phyloP scores from a whole-genome alignment of 768 basidiomycete species.

The Tylopilus vinaceipallidus region DNA sequence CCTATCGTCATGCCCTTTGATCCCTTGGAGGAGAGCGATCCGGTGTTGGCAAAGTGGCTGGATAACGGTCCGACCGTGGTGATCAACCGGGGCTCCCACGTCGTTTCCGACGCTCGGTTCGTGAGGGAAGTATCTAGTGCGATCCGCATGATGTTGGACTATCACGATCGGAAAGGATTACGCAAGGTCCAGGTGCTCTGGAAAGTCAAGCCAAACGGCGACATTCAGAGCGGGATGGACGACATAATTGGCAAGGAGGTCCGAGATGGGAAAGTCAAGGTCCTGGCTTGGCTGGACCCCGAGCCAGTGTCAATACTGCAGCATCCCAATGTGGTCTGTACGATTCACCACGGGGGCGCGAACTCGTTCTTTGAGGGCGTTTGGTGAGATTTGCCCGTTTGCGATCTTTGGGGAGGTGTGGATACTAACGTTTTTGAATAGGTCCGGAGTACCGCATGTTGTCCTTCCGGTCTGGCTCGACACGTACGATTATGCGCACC shows the following conservation, averaged over 20 bases:
- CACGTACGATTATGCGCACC: slow-evolving; percentile 6
- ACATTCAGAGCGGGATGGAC: background rate
- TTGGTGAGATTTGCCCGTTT: background rate
- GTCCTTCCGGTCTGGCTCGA: slow-evolving; percentile 15
- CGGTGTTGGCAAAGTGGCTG: background rate
- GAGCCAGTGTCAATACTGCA: slow-evolving; percentile 14
- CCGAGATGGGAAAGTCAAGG: slow-evolving; percentile 6
- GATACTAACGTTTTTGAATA: background rate
- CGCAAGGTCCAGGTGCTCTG: slow-evolving; percentile 23
- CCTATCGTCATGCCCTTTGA: slow-evolving; percentile 11
- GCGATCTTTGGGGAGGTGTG: too few relatives aligned
- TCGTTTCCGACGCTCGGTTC: background rate
- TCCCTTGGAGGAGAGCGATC: slow-evolving; percentile 7
- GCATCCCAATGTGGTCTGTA: background rate
- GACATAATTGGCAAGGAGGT: slow-evolving; percentile 7
- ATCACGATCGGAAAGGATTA: background rate
- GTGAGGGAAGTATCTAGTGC: slow-evolving; percentile 3
- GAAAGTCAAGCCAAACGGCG: slow-evolving; percentile 20
- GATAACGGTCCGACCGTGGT: too few relatives aligned
- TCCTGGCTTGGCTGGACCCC: slow-evolving; percentile 10
- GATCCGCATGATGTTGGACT: slow-evolving; percentile 9
- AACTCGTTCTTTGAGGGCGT: slow-evolving; percentile 6
- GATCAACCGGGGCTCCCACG: too few relatives aligned
- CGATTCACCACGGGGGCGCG: slow-evolving; percentile 3
- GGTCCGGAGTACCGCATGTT: slow-evolving; percentile 11